These are phyloP conservation scores for Ganoderma resinaceum DNA, from an alignment of 1,284 basidiomycete genomes.

Conservation along the genomic window DNA sequence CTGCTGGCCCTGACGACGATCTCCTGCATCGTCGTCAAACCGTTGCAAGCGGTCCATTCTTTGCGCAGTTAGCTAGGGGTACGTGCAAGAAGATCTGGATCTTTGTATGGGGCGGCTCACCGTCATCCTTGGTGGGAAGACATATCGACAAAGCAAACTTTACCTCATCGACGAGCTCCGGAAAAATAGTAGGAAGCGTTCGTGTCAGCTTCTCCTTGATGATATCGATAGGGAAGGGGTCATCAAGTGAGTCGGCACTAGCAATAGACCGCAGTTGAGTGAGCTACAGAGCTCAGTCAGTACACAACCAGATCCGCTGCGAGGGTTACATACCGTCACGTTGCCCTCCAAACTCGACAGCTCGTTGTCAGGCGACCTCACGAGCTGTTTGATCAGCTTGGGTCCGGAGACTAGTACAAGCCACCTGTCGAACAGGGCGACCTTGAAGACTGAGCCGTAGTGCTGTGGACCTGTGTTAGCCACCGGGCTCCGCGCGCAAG, in stretches of 20 bases:
- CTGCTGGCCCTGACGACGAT: slow-evolving; percentile 36
- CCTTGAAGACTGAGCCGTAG: slow-evolving; percentile 41
- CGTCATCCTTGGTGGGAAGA: slow-evolving; percentile 21
- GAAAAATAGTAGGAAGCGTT: slow-evolving; percentile 33
- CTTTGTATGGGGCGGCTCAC: slow-evolving; percentile 25
- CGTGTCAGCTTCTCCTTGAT: slow-evolving; percentile 37
- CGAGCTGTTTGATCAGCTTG: slow-evolving; percentile 44
- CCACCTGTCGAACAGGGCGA: slow-evolving; percentile 42
- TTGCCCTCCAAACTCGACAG: slow-evolving; percentile 42
- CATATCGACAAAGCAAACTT: slow-evolving; percentile 28
- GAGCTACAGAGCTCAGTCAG: neutral
- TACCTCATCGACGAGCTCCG: slow-evolving; percentile 39
- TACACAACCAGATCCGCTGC: neutral
- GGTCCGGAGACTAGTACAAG: slow-evolving; percentile 41
- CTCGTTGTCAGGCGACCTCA: slow-evolving; percentile 42
- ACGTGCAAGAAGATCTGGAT: neutral
- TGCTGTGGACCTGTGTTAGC: slow-evolving; percentile 31
- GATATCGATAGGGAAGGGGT: slow-evolving; percentile 40
- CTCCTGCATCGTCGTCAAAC: slow-evolving; percentile 26
- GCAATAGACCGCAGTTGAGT: slow-evolving; percentile 32
- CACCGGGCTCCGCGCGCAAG: neutral
- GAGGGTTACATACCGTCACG: slow-evolving; percentile 2
- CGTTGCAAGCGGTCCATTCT: slow-evolving; percentile 34
- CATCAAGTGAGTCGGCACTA: slow-evolving; percentile 40
- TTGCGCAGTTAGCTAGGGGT: neutral